Conservation (phyloP, 2,329 filamentous ascomycete genomes). For the Kalmusia sp. region DNA sequence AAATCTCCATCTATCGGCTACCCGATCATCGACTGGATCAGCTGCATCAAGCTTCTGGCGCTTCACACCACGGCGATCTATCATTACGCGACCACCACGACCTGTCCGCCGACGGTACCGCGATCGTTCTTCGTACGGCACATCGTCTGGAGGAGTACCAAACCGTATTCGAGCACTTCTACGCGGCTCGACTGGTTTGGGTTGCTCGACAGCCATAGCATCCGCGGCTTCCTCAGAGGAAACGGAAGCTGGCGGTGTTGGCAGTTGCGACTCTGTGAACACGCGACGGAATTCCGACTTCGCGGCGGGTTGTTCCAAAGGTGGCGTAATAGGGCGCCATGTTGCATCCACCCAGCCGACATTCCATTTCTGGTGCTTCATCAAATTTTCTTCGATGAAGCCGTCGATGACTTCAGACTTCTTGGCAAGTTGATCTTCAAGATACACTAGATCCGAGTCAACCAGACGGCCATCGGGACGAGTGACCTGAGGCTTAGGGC, state of each 20-base stretch:
- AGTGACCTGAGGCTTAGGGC: constrained; percentile 51
- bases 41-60: constrained; percentile 47
- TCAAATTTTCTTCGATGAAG: constrained; percentile 85
- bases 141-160: constrained; percentile 47
- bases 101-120: constrained; percentile 85
- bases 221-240: constrained; percentile 52
- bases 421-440: constrained; percentile 80
- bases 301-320: constrained; percentile 60
- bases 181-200: constrained; percentile 32
- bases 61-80: constrained; percentile 79
- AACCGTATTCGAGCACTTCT: constrained; percentile 45
- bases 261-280: constrained; percentile 49
- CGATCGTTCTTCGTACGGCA: constrained; percentile 55
- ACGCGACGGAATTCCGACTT: constrained; percentile 50
- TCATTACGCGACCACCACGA: constrained; percentile 82
- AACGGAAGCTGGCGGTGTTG: constrained; percentile 56
- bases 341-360: constrained; percentile 88
- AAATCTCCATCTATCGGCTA: constrained; percentile 72
- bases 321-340: constrained; percentile 81
- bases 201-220: constrained; percentile 46
- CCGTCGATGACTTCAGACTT: constrained; percentile 80
- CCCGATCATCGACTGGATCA: constrained; percentile 36
- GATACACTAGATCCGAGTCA: constrained; percentile 78
- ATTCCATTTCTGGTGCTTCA: constrained; percentile 92
- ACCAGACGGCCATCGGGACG: constrained; percentile 72